Evolutionary conservation across 805 yeast species (phyloP), one percentile per base, ranked within the genome.

Genomic region (Kazachstania martiniae): DNA sequence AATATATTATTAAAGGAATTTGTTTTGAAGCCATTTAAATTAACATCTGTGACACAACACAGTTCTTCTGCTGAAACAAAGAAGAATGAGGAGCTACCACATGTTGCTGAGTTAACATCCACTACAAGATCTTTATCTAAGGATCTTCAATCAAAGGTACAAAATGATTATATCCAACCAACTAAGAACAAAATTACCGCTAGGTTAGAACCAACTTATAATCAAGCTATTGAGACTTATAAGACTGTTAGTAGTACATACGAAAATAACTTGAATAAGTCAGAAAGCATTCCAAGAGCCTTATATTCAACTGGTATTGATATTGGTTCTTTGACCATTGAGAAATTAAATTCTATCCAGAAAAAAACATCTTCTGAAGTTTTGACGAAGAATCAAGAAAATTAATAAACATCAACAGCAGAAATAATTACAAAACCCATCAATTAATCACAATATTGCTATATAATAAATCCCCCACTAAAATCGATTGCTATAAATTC

Each of bases 231-330:
- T 23, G 43, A 43, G 14, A 42, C 47, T 3, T 53, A 49, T 33
- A 49, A 53, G 35, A 42, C 50, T 9, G 54, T 53, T 8, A 44
- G 56, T 1, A 52, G 32, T 25, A 23, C 25, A 9, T 23, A 19
- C 22, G 9, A 19, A 8, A 39, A 41, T 26, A 53, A 51, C 19
- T 34, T 47, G 27, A 43, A 29, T 34, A 47, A 49, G 33, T 37
- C 47, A 18, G 55, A 51, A 25, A 49, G 51, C 25, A 44, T 55
- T 12, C 59, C 60, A 22, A 46, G 47, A 16, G 60, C 60, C 4
- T 35, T 55, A 13, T 45, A 52, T 9, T 40, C 50, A 18, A 55
- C 60, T 3, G 57, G 60, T 16, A 37, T 46, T 17, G 58, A 55
- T 16, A 32, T 55, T 14, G 56, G 55, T 34, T 41, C 41, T 16